Conservation (phyloP, 306 rosid species). For the Comarum palustre region DNA sequence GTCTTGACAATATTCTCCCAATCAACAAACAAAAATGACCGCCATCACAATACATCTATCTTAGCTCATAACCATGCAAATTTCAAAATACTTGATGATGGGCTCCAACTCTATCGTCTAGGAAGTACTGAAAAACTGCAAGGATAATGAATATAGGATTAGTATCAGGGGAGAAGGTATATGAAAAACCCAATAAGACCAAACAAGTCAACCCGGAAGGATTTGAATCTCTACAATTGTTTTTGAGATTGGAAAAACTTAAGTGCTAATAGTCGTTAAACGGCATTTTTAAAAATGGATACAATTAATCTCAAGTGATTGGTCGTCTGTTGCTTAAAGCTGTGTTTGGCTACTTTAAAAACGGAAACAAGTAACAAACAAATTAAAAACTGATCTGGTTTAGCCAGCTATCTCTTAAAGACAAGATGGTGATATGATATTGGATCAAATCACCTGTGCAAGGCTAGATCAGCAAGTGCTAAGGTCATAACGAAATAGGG, state of each 20-base stretch:
- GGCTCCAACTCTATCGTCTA: conserved; percentile 7
- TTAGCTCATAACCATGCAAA: conserved; percentile 10
- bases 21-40: conserved; percentile 32
- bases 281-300: background rate
- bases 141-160: background rate
- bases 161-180: background rate
- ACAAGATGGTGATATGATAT: background rate
- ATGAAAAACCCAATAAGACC: background rate
- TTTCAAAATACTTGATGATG: background rate
- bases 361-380: background rate
- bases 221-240: no score
- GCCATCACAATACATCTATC: conserved; percentile 11
- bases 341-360: no score
- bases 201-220: background rate
- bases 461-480: background rate
- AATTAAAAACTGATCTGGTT: background rate
- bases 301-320: no score
- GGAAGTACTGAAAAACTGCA: conserved; percentile 19
- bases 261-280: background rate
- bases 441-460: background rate
- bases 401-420: background rate
- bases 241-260: background rate
- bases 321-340: no score
- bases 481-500: background rate
- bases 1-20: conserved; percentile 18